Evolutionary conservation across 352 stramenopile genomes (phyloP).

Genomic region (Globisporangium iwayamae): DNA sequence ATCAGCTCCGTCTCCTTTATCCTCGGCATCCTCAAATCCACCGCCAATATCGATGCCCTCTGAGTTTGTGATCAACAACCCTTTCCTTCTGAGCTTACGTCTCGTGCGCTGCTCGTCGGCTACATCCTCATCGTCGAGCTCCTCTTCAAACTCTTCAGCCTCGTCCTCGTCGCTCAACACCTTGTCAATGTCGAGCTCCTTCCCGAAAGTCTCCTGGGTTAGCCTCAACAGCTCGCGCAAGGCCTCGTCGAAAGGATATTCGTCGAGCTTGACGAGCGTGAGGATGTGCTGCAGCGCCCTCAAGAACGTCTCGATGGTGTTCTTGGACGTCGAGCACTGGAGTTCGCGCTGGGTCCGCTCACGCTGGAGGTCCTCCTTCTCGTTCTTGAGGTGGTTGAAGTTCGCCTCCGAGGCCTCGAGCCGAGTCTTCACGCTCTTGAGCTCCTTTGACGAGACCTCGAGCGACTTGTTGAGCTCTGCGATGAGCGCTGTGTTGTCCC

Average conservation of each 20-base stretch:
- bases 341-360: slow-evolving; percentile 53
- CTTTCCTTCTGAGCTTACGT: slow-evolving; percentile 21
- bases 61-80: slow-evolving; percentile 9
- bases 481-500: slow-evolving; percentile 64
- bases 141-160: slow-evolving; percentile 52
- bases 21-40: neutral
- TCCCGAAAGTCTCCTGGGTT: slow-evolving; percentile 53
- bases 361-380: slow-evolving; percentile 59
- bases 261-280: slow-evolving; percentile 65
- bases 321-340: slow-evolving; percentile 50
- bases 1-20: slow-evolving; percentile 1
- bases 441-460: slow-evolving; percentile 44
- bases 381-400: slow-evolving; percentile 35
- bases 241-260: slow-evolving; percentile 76
- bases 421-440: slow-evolving; percentile 29
- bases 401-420: slow-evolving; percentile 42
- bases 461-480: slow-evolving; percentile 56
- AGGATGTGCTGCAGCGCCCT: slow-evolving; percentile 63
- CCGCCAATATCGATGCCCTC: slow-evolving; percentile 5
- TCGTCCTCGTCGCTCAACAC: slow-evolving; percentile 67
- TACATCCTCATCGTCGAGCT: slow-evolving; percentile 52
- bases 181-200: slow-evolving; percentile 39
- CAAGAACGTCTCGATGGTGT: slow-evolving; percentile 52
- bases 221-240: slow-evolving; percentile 66
- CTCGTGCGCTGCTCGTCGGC: slow-evolving; percentile 24